These are phyloP conservation scores for Pseudogymnoascus sp. DNA, from an alignment of 2,329 filamentous ascomycete species.

Conservation along the genomic window DNA sequence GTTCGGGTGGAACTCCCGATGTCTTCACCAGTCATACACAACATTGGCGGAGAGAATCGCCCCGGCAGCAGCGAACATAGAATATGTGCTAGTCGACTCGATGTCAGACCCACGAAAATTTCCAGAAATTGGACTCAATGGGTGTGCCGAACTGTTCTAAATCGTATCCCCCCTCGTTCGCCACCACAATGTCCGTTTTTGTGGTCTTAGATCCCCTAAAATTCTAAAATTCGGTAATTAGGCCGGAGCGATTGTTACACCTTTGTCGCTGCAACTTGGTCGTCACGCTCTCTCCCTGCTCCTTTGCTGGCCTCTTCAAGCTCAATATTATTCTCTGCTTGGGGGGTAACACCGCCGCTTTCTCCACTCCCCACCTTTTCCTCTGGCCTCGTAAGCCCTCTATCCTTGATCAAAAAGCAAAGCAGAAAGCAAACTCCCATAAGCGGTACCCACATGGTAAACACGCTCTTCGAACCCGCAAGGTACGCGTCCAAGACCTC, in stretches of 20 bases:
- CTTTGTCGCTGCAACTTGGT: not conserved
- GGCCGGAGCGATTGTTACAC: not conserved
- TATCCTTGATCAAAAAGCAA: constrained; percentile 45
- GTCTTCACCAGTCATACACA: not conserved
- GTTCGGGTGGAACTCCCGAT: not conserved
- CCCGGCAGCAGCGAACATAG: not conserved
- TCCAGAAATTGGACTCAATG: not conserved
- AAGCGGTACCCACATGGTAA: constrained; percentile 48
- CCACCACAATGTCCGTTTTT: not conserved
- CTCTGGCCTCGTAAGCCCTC: constrained; percentile 35
- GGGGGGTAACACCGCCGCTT: not conserved
- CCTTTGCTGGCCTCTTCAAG: not conserved
- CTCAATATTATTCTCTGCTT: not conserved
- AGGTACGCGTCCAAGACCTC: constrained; percentile 45
- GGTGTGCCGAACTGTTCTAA: not conserved
- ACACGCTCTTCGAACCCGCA: constrained; percentile 47
- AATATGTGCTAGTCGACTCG: not conserved
- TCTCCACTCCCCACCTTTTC: constrained; percentile 16
- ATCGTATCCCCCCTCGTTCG: too few species aligned
- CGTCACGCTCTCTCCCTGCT: not conserved
- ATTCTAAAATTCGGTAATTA: not conserved
- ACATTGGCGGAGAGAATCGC: not conserved
- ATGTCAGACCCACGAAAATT: not conserved
- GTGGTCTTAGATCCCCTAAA: not conserved
- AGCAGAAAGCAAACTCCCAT: constrained; percentile 43